Conservation (phyloP, 2,329 filamentous ascomycete genomes). For the Cadophora malorum region DNA sequence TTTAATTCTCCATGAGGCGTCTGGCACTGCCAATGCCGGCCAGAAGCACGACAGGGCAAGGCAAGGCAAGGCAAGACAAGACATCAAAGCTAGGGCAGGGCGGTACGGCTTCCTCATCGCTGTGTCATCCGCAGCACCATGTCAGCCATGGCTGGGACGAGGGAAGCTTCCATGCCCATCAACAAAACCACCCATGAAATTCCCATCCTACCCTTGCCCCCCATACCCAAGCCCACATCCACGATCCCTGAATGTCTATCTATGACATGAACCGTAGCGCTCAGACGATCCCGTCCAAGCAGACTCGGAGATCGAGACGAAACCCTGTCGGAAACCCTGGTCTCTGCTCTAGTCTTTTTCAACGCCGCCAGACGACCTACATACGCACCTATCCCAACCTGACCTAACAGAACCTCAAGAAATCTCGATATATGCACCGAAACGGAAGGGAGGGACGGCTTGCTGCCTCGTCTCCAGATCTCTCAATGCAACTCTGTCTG, state of each 20-base stretch:
- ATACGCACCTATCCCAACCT: not conserved
- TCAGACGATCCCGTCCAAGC: constrained; percentile 24
- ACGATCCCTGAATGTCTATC: constrained; percentile 4
- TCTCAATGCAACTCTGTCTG: constrained; percentile 19
- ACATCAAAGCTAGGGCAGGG: not conserved
- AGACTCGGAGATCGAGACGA: constrained; percentile 24
- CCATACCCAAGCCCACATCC: not conserved
- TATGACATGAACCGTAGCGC: constrained; percentile 15
- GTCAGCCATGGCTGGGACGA: not conserved
- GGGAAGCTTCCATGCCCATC: constrained; percentile 13
- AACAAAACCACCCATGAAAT: not conserved
- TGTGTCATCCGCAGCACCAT: constrained; percentile 22
- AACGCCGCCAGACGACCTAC: not conserved
- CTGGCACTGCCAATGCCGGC: constrained; percentile 17
- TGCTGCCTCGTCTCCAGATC: constrained; percentile 24
- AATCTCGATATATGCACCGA: constrained; percentile 10
- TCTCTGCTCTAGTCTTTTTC: not conserved
- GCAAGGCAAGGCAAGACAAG: not conserved
- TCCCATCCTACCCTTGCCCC: constrained; percentile 1
- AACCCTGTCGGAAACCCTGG: constrained; percentile 5
- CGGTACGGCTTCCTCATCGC: constrained; percentile 26
- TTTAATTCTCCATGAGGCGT: constrained; percentile 23
- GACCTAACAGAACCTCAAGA: not conserved
- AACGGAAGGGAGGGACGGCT: constrained; percentile 3
- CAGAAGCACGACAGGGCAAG: not conserved